A percentile compares a stretch with the other conserved stretches of the same genome.
phyloP scores from a whole-genome alignment of 306 rosid genomes.

The Malus asiatica region DNA sequence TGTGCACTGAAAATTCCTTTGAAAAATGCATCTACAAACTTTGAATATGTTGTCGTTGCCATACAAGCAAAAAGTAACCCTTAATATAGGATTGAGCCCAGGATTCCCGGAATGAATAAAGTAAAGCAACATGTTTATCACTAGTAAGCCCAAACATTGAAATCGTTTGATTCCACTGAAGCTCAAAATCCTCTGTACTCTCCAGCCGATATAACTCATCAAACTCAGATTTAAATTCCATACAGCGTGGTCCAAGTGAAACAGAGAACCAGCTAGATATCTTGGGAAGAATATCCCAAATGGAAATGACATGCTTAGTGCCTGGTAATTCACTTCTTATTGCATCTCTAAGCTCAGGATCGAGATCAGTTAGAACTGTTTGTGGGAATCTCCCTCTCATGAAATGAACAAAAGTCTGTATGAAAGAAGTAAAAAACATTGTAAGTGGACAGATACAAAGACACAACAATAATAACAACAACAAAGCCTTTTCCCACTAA shows the following conservation, averaged over 20 bases:
- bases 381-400: conserved; percentile 92
- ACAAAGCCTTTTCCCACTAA: too few species aligned
- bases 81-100: conserved; percentile 72
- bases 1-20: conserved; percentile 58
- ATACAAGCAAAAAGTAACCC: conserved; percentile 76
- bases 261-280: conserved; percentile 74
- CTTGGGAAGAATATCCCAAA: conserved; percentile 58
- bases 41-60: conserved; percentile 51
- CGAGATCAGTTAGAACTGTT: conserved; percentile 76
- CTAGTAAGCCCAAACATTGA: conserved; percentile 58
- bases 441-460: conserved; percentile 26
- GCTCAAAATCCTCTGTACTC: conserved; percentile 72
- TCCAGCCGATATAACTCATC: conserved; percentile 60
- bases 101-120: conserved; percentile 51
- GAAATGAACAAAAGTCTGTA: conserved; percentile 70
- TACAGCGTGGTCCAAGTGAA: conserved; percentile 66
- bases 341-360: conserved; percentile 72
- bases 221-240: conserved; percentile 72
- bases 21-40: conserved; percentile 56
- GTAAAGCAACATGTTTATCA: conserved; percentile 60
- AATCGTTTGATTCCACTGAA: conserved; percentile 79
- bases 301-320: conserved; percentile 62
- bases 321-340: conserved; percentile 56
- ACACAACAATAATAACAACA: too few species aligned
- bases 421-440: conserved; percentile 26